Evolutionary conservation across 2,329 filamentous ascomycete genomes (phyloP).

Genomic region (Penicillium sumatraense): DNA sequence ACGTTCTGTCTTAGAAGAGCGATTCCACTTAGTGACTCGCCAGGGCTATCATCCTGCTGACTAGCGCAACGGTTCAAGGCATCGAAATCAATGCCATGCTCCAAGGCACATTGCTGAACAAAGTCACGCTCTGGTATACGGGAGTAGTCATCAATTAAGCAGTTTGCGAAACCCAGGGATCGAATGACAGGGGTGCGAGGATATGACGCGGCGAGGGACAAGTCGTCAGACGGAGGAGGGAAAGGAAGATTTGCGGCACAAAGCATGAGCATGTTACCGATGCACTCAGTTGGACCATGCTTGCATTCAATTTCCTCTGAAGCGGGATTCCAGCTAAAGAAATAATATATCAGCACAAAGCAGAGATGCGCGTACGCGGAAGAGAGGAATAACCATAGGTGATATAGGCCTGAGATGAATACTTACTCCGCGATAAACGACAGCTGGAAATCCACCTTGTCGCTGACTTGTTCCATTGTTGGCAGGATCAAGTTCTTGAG

Average conservation of each 20-base stretch:
- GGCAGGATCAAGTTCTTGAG: slow-evolving; percentile 80
- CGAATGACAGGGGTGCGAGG: slow-evolving; percentile 75
- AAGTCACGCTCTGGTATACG: slow-evolving; percentile 79
- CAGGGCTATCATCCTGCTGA: slow-evolving; percentile 72
- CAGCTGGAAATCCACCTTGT: slow-evolving; percentile 88
- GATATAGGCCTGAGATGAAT: neutral
- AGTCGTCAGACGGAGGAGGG: slow-evolving; percentile 28
- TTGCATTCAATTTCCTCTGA: slow-evolving; percentile 74
- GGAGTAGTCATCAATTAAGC: slow-evolving; percentile 75
- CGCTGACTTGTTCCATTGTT: slow-evolving; percentile 77
- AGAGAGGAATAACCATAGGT: too few species aligned
- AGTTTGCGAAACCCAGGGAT: slow-evolving; percentile 92
- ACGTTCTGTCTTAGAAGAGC: slow-evolving; percentile 51
- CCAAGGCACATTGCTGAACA: slow-evolving; percentile 83
- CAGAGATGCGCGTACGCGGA: neutral
- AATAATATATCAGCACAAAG: neutral
- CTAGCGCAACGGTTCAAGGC: slow-evolving; percentile 81
- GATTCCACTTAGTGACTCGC: slow-evolving; percentile 51
- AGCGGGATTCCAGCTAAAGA: neutral
- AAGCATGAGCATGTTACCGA: slow-evolving; percentile 93
- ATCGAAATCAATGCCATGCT: slow-evolving; percentile 85
- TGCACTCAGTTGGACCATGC: slow-evolving; percentile 87
- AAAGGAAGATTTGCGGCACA: slow-evolving; percentile 75
- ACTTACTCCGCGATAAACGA: slow-evolving; percentile 84
- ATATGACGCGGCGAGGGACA: slow-evolving; percentile 52